Evolutionary conservation across 2,329 filamentous ascomycete genomes (phyloP), one percentile per base, ranked within the genome.

Genomic region (Cladorrhinum sp.): DNA sequence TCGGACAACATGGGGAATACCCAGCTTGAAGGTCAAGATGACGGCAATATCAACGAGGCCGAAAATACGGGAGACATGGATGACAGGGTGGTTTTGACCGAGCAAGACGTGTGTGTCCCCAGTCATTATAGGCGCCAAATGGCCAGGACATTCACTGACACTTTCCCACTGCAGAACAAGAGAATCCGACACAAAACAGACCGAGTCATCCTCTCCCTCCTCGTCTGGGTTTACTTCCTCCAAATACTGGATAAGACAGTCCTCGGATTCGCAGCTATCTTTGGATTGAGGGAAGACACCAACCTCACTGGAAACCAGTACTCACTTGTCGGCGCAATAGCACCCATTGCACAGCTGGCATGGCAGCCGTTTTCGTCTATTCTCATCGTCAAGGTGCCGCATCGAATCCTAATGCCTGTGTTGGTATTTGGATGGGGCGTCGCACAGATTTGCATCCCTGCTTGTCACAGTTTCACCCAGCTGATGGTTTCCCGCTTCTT

Each of bases 161-260:
- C n/a, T n/a, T n/a, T n/a, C n/a, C 8, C 23, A 25, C 18, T 50
- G 4, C 22, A 79, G 78, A 82, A 80, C 71, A 80, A 77, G 64
- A 79, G 80, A 9, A 87, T 88, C 62, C 78, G 81, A 24, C 78
- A 77, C 48, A 87, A 87, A 71, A 88, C 85, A 1, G 86, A 89
- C 68, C 78, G 76, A 53, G 77, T 78, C 25, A 85, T 89, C 58
- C 76, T 89, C 1, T 67, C 69, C 2, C 78, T 85, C 53, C 76
- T 85, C 1, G 69, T 82, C 52, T 84, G 81, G 81, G 80, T 84
- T n/a, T 84, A 84, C 69, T 84, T 85, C 66, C 74, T 85, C 12
- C 81, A 84, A 57, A 78, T 85, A 36, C 76, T 86, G n/a, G 83
- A 86, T 72, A 86, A 86, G 70, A 76, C 78, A 0, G 79, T 84